Evolutionary conservation across 176 grass and related monocot species (phyloP), one percentile per base, ranked within the genome.

Genomic region (Musa itinerans): DNA sequence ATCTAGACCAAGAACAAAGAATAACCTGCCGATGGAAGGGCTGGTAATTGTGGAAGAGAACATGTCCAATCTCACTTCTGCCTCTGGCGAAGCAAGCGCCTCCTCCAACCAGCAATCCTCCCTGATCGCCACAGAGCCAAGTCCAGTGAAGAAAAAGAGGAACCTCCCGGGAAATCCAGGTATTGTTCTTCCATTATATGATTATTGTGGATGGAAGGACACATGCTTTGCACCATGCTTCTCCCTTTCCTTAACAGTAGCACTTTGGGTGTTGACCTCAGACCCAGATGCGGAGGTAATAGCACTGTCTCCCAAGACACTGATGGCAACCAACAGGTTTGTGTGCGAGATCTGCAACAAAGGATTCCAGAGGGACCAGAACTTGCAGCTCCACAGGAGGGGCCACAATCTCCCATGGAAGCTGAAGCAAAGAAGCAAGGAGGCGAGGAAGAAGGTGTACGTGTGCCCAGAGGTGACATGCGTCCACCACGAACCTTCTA

Each of bases 371-470:
- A 78, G 92, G 8, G 92, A 96, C 81, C 92, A 96, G 81, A 96
- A 96, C 76, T 73, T 96, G 70, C 92, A 96, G 89, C 87, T 96
- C 56, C 92, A 96, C 84, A 86, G 92, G 48, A 87, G 92, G 15
- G 92, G 92, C 10, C 92, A 96, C 83, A 96, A 96, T 78, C 87
- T 96, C 16, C 92, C 92, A 0, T 96, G 92, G 92, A 96, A 96
- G 83, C 83, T 96, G 23, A 96, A 96, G 87, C 92, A 96, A 75
- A 84, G 92, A 29, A 85, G 84, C 69, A 96, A 96, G 77, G 92
- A 96, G 55, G 85, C 77, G 64, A 80, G 83, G 23, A 92, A 92
- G 89, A 96, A 96, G 89, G 92, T 92, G 64, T 96, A 96, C 83
- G 81, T 96, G 29, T 96, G 92, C 81, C 92, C 92, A 0, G 89